These are phyloP conservation scores for Moesziomyces sp. DNA, from an alignment of 1,284 basidiomycete genomes.

Conservation along the genomic window DNA sequence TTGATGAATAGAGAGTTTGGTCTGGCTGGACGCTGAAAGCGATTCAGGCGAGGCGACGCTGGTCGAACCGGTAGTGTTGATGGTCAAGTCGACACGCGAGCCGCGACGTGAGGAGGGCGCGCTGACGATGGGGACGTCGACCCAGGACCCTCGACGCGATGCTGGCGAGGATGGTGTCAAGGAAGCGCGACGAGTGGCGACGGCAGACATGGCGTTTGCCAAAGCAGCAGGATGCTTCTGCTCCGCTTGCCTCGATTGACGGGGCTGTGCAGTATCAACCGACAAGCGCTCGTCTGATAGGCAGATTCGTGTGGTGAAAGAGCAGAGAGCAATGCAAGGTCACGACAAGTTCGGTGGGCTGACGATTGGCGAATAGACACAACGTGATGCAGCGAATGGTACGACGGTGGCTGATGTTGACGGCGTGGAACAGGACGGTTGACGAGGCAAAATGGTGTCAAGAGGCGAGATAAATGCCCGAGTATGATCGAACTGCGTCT, in stretches of 20 bases:
- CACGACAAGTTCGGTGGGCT: too few species aligned
- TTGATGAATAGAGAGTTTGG: slow-evolving; percentile 32
- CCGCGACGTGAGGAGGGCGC: slow-evolving; percentile 27
- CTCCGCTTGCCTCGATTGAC: not conserved
- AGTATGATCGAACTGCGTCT: too few species aligned
- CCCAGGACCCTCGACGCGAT: slow-evolving; percentile 41
- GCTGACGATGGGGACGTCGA: slow-evolving; percentile 20
- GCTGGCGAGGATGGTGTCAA: slow-evolving; percentile 40
- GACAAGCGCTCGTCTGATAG: not conserved
- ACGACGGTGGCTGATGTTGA: too few species aligned
- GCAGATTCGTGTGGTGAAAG: not conserved
- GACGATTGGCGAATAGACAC: too few species aligned
- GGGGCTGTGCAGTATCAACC: not conserved
- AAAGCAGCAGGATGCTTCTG: not conserved
- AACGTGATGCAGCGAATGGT: too few species aligned
- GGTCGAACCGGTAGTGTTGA: slow-evolving; percentile 7
- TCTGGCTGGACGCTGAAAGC: slow-evolving; percentile 6
- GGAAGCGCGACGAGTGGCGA: slow-evolving; percentile 35
- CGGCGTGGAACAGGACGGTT: too few species aligned
- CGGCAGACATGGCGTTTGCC: slow-evolving; percentile 26
- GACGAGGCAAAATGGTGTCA: too few species aligned
- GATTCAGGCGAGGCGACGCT: slow-evolving; percentile 4
- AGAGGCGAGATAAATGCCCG: too few species aligned
- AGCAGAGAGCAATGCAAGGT: too few species aligned
- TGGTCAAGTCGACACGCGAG: slow-evolving; percentile 30